Evolutionary conservation across 2,329 filamentous ascomycete species (phyloP), one percentile per base, ranked within the genome.

Genomic region (Tolypocladium nubicola): DNA sequence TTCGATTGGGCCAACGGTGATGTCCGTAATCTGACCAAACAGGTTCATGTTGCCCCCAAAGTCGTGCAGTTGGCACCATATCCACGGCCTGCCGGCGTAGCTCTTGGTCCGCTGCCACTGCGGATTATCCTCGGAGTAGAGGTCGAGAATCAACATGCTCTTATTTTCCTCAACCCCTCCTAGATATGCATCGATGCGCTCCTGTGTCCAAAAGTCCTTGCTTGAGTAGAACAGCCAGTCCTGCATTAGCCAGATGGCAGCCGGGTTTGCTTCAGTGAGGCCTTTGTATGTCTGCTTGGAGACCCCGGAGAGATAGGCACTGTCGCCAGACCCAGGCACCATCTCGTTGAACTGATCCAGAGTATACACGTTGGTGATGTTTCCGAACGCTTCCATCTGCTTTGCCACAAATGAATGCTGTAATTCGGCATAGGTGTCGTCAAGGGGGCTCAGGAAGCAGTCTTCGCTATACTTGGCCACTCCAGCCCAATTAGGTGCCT

Each of bases 281-380:
- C 73, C 74, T 49, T 73, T 63, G 70, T 74, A 77, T 0, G 77
- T 80, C 55, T 70, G 72, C 16, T 30, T n/a, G 4, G 59, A 61
- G 4, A 62, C 52, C n/a, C 38, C 53, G 14, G 59, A 43, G 13
- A 80, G 67, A 58, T 78, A 78, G 30, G 65, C 67, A 1, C 70
- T 58, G 54, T 79, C 74, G 7, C 75, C 74, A 1, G 75, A 79
- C 52, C 66, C 72, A 0, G 78, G 77, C 33, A 73, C 64, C 58
- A 79, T 78, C 64, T 81, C 78, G 57, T 80, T 80, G 65, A 77
- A 80, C 61, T 80, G 78, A 59, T 80, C 78, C 9, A 80, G 69
- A 0, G 78, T 78, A 61, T 78, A 81, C 57, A 79, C 71, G 50
- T 71, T 68, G 6, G 73, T 76, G 43, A 80, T 70, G 58, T 79